Percentiles rank a stretch among this genome's conserved stretches.
These are phyloP conservation scores for Microbotryum scabiosae DNA, from an alignment of 1,284 basidiomycete genomes.

Conservation along the genomic window DNA sequence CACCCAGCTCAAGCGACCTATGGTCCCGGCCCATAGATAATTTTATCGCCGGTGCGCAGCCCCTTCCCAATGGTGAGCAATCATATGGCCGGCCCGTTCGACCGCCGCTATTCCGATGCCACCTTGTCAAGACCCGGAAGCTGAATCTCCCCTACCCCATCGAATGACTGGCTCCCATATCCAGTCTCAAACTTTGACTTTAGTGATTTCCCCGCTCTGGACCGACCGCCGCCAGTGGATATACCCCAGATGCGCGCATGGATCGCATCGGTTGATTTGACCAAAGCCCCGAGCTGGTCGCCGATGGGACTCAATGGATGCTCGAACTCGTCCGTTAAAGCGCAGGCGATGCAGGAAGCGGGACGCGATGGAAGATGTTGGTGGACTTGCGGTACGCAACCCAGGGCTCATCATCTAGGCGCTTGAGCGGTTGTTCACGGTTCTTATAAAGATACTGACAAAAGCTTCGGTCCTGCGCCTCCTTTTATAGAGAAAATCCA, in stretches of 20 bases:
- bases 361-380: constrained; percentile 35
- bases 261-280: constrained; percentile 59
- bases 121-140: too few relatives aligned
- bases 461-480: too few relatives aligned
- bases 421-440: not conserved
- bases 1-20: too few relatives aligned
- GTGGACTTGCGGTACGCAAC: constrained; percentile 56
- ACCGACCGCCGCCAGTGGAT: constrained; percentile 54
- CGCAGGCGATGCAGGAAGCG: constrained; percentile 53
- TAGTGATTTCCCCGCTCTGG: constrained; percentile 57
- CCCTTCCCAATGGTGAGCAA: constrained; percentile 55
- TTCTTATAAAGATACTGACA: too few relatives aligned
- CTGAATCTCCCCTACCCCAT: too few relatives aligned
- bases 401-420: too few relatives aligned
- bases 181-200: constrained; percentile 18
- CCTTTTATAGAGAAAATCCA: too few relatives aligned
- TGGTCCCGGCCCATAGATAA: constrained; percentile 33
- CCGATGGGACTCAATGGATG: constrained; percentile 55
- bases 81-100: too few relatives aligned
- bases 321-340: constrained; percentile 51
- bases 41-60: constrained; percentile 55
- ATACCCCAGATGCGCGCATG: constrained; percentile 62
- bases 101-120: too few relatives aligned
- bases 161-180: too few relatives aligned
- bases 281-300: constrained; percentile 54